These are phyloP conservation scores for Septoria linicola DNA, from an alignment of 2,329 filamentous ascomycete species.

Conservation along the genomic window DNA sequence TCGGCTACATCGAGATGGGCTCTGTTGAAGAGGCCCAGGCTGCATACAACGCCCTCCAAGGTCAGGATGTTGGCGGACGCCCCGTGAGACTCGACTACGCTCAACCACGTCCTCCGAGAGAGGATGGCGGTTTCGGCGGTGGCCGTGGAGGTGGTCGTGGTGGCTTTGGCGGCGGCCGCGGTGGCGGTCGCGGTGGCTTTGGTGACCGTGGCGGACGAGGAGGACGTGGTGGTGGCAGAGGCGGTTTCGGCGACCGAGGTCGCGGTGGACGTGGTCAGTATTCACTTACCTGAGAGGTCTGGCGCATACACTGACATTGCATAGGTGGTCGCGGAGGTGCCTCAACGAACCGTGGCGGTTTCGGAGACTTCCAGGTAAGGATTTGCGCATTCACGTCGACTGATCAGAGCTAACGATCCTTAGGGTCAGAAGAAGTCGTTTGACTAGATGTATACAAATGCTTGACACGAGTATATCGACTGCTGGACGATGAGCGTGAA, in stretches of 20 bases:
- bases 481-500: no score
- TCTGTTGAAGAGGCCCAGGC: conserved; percentile 79
- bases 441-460: no score
- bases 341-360: conserved; percentile 54
- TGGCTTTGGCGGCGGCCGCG: conserved; percentile 50
- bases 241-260: conserved; percentile 51
- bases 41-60: conserved; percentile 69
- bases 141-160: conserved; percentile 43
- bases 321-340: conserved; percentile 52
- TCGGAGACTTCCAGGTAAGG: conserved; percentile 71
- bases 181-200: no score
- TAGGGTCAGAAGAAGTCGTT: no score
- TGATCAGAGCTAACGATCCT: no score
- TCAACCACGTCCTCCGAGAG: conserved; percentile 57
- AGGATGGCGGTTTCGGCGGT: conserved; percentile 40
- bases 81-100: conserved; percentile 81
- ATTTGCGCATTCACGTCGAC: conserved; percentile 66
- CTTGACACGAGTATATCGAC: no score
- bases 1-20: conserved; percentile 83
- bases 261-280: conserved; percentile 48
- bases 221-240: conserved; percentile 54
- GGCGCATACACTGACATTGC: neutral
- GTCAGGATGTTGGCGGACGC: conserved; percentile 69
- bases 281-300: no score
- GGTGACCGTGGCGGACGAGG: no score